Percentiles rank a stretch among this genome's conserved stretches.
phyloP scores from a whole-genome alignment of 2,329 filamentous ascomycete genomes.

The Akanthomyces uredinophilus region DNA sequence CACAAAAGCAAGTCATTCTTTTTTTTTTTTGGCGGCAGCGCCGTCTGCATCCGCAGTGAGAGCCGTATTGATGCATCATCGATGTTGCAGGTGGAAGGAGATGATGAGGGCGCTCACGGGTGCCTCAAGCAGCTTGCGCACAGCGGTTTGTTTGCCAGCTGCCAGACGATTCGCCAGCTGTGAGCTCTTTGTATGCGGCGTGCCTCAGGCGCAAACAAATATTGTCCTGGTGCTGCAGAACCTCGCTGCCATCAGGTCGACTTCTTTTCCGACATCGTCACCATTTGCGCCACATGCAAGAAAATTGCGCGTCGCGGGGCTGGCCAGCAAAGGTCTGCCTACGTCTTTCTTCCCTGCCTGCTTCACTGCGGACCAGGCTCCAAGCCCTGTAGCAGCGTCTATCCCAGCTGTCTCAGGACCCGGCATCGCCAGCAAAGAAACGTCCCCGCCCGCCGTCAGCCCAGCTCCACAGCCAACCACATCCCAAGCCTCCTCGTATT shows the following conservation, averaged over 20 bases:
- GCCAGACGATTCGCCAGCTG: conserved; percentile 1
- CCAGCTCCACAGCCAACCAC: conserved; percentile 14
- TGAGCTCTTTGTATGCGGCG: neutral
- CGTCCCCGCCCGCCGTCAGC: neutral
- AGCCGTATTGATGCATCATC: conserved; percentile 6
- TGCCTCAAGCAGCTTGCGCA: neutral
- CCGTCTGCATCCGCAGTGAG: neutral
- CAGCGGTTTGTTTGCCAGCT: conserved; percentile 1
- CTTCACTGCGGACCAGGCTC: neutral
- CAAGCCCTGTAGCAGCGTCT: neutral
- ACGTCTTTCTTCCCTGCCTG: neutral
- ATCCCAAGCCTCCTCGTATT: conserved; percentile 17
- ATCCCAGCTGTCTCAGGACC: neutral
- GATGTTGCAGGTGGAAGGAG: neutral
- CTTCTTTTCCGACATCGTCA: neutral
- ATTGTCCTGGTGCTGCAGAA: neutral
- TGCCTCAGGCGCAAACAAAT: conserved; percentile 6
- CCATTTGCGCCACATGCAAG: neutral
- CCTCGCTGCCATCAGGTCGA: too few species aligned
- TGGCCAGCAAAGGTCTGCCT: conserved; percentile 6
- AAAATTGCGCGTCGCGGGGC: conserved; percentile 2
- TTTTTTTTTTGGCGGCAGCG: neutral
- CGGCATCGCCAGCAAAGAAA: conserved; percentile 2
- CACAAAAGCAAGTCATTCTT: neutral
- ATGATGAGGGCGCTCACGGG: neutral